Base-by-base conservation (phyloP, 192 early-diverging fungal species). In the Mortierella antarctica region DNA sequence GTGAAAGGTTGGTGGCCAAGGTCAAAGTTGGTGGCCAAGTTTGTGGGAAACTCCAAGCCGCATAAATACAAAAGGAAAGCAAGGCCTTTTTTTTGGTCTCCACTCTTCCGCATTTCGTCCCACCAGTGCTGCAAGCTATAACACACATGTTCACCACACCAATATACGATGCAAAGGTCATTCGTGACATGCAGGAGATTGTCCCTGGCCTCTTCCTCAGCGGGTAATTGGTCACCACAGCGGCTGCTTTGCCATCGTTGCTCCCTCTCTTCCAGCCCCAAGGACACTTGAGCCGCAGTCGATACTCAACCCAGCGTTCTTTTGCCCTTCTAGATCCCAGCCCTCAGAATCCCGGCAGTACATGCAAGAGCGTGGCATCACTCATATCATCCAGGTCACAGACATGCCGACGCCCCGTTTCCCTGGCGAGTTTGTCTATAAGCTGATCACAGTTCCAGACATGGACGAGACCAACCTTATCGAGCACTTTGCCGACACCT, bases 401-500 rank as follows among this genome's bases (percentile, higher is more conserved):
- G 69, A 72, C 20, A 51, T 71, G 31, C 39, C 23, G 2, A 62
- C 65, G 0, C 77, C 77, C 20, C 18, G 52, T 15, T 85, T 83
- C 51, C 83, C 82, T 8, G 63, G 82, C 44, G 65, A 84, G 1
- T 89, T 90, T 53, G 58, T 78, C 2, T 91, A 91, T 86, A 86
- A 85, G 61, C 45, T 76, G 45, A 85, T 91, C 47, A 6, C 69
- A 8, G 77, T 94, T 46, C 85, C 89, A 31, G 93, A 95, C 71
- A 62, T 88, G 55, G 83, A 86, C 2, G 85, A 86, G 53, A 86
- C 88, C 59, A 91, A 93, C 76, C 84, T 95, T 7, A 87, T 93
- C 70, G 86, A 93, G 73, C 83, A 92, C 67, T 93, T 95, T 63
- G 84, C 90, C 8, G 89, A 87, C 46, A 88, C 86, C 48, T 85